Percentiles rank a stretch among this genome's conserved stretches.
These are phyloP conservation scores for Dioszegia crocea DNA, from an alignment of 768 basidiomycete genomes.

Conservation along the genomic window DNA sequence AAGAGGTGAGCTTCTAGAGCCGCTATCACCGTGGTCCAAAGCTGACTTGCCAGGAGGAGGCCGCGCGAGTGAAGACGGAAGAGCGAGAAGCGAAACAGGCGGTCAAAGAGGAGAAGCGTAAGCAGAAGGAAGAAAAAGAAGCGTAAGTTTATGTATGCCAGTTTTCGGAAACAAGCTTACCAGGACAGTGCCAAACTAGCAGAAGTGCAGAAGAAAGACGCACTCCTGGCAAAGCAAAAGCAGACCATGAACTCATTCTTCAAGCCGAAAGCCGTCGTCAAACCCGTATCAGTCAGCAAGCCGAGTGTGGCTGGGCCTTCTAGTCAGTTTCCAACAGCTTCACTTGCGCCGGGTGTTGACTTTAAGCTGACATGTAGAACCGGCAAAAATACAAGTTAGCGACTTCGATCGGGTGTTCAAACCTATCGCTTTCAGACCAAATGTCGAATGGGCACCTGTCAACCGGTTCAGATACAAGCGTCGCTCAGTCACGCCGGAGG, in stretches of 20 bases:
- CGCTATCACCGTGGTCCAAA: not conserved
- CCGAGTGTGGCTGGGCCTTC: slow-evolving; percentile 25
- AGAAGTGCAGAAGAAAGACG: slow-evolving; percentile 29
- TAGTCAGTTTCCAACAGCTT: slow-evolving; percentile 13
- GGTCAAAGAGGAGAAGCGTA: slow-evolving; percentile 29
- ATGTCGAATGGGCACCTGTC: slow-evolving; percentile 38
- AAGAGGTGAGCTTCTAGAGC: slow-evolving; percentile 35
- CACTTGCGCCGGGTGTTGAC: not conserved
- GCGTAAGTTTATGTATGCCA: slow-evolving; percentile 24
- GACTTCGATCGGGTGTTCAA: slow-evolving; percentile 39
- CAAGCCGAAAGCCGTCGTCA: slow-evolving; percentile 16
- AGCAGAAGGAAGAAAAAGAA: slow-evolving; percentile 31
- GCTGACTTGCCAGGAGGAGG: slow-evolving; percentile 31
- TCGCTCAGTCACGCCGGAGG: not conserved
- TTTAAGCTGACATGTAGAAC: slow-evolving; percentile 5
- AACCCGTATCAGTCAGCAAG: slow-evolving; percentile 5
- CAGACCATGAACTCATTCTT: slow-evolving; percentile 30
- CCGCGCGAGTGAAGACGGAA: slow-evolving; percentile 32
- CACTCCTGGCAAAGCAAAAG: slow-evolving; percentile 26
- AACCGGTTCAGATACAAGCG: slow-evolving; percentile 18
- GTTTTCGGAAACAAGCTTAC: not conserved
- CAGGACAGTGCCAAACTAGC: slow-evolving; percentile 26
- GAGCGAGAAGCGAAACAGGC: slow-evolving; percentile 37
- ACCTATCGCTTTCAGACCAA: slow-evolving; percentile 25
- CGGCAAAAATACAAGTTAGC: slow-evolving; percentile 11